Conservation (phyloP, 129 eudicot species). For the Oenanthe sinensis region DNA sequence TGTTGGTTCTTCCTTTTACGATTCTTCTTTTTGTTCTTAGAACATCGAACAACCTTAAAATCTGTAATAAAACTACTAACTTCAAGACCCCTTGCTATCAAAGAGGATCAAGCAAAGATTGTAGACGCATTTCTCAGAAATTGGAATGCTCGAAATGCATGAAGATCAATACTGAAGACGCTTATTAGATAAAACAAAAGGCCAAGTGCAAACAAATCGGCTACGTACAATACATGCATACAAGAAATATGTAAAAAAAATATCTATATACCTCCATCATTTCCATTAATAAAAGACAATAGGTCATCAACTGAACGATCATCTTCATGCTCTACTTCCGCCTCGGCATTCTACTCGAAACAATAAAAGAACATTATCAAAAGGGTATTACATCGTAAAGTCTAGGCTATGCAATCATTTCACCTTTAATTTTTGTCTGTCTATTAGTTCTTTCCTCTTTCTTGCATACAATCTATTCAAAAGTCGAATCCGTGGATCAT, state of each 20-base stretch:
- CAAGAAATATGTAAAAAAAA: constrained; percentile 1
- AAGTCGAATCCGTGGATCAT: constrained; percentile 83
- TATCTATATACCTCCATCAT: constrained; percentile 48
- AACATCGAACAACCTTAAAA: constrained; percentile 50
- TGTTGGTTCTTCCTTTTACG: constrained; percentile 68
- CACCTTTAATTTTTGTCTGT: constrained; percentile 69
- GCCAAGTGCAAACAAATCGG: neutral
- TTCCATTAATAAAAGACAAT: constrained; percentile 83
- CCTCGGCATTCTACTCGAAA: constrained; percentile 42
- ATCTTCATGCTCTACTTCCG: constrained; percentile 67
- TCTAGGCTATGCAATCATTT: neutral
- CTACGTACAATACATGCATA: neutral
- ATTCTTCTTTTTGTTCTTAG: constrained; percentile 73
- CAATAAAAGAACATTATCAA: neutral
- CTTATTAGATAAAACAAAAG: neutral
- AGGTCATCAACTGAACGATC: constrained; percentile 88
- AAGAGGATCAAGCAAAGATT: neutral
- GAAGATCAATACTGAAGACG: neutral
- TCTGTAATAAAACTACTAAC: constrained; percentile 33
- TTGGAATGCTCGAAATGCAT: neutral
- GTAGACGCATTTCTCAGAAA: neutral
- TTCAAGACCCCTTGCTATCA: neutral
- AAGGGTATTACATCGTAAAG: neutral
- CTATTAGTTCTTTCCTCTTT: constrained; percentile 84
- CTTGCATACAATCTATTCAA: constrained; percentile 84